Base-by-base conservation (phyloP, 2,329 filamentous ascomycete species). In the Hymenoscyphus fraxineus region DNA sequence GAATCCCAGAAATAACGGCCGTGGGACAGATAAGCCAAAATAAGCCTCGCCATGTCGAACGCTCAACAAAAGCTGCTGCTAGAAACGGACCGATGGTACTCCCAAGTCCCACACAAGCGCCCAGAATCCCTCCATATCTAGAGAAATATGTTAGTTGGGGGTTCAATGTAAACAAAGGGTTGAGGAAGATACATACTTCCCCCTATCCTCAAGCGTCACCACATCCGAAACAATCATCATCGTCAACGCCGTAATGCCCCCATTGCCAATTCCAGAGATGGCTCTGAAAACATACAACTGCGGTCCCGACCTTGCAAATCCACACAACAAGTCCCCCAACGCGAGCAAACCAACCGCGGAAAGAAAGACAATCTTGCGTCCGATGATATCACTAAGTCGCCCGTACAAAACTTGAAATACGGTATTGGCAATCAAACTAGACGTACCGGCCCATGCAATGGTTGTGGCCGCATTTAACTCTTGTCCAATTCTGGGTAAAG, bases 341-440 rank as follows among this genome's bases (percentile, higher is more conserved):
- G 80, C 78, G 5, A 89, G 76, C 13, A 87, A 73, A 0, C 77
- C 77, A 7, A 87, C 74, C 1, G 83, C 82, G 1, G 78, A 78
- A 2, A 89, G 71, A 60, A 85, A 83, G 6, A 88, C 79, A 7
- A 80, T 78, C 72, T 88, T 88, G 19, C 86, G 80, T 22, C 85
- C 85, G 60, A 87, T 81, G 0, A 88, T 82, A 73, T 88, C 85
- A 0, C 85, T 87, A 2, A 88, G 70, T 2, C 85, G 80, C 22
- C 86, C 86, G 71, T 88, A 88, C 0, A 89, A 78, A 65, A 88
- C 84, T 67, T 87, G 86, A 67, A 88, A 89, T 40, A 84, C 82
- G 0, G 87, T 88, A 65, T 83, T 84, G 38, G 82, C 82, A 57
- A 86, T 81, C 56, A 86, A 73, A 3, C 80, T 79, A 9, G 81